These are phyloP conservation scores for Ligustrum vulgare DNA, from an alignment of 257 asterid species.

Conservation along the genomic window DNA sequence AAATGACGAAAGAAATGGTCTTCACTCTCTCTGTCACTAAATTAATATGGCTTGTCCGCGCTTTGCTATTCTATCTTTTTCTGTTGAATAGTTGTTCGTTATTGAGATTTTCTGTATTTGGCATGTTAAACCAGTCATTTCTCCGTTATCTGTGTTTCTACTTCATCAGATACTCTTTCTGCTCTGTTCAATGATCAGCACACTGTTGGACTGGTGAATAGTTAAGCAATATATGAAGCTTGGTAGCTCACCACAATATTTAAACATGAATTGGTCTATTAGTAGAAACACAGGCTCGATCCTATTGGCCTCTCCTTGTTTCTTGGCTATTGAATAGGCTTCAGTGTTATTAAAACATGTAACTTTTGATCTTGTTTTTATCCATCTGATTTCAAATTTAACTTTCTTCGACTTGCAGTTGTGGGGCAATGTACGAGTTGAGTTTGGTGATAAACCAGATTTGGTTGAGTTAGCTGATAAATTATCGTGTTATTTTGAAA, in stretches of 20 bases:
- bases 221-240: too few species aligned
- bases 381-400: background rate
- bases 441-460: background rate
- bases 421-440: constrained; percentile 2
- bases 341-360: background rate
- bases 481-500: background rate
- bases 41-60: too few species aligned
- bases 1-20: too few species aligned
- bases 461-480: constrained; percentile 4
- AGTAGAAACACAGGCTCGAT: background rate
- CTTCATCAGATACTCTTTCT: too few species aligned
- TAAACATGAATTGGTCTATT: too few species aligned
- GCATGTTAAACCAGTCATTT: too few species aligned
- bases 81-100: too few species aligned
- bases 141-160: too few species aligned
- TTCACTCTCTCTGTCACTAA: too few species aligned
- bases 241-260: too few species aligned
- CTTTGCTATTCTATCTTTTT: too few species aligned
- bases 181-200: background rate
- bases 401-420: background rate
- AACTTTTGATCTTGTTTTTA: background rate
- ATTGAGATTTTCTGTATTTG: too few species aligned
- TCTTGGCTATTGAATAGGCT: background rate
- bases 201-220: background rate
- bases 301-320: background rate